These are phyloP conservation scores for Neurospora intermedia DNA, from an alignment of 495 filamentous ascomycete genomes.

Conservation along the genomic window DNA sequence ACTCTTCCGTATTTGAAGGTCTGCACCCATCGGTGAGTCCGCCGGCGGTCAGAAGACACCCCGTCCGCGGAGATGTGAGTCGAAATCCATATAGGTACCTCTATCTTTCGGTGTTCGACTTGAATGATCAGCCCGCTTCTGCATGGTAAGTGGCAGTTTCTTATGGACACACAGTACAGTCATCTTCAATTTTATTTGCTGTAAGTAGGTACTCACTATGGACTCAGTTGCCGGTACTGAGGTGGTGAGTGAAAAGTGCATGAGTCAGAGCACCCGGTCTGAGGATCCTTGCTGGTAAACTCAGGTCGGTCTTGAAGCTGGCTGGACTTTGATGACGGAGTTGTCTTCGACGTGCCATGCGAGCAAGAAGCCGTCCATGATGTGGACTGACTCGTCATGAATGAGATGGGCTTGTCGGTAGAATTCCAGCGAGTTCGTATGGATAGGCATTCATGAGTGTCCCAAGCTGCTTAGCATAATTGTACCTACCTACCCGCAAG, in stretches of 20 bases:
- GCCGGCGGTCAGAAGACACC: background rate
- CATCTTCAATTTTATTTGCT: background rate
- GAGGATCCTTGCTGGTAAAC: background rate
- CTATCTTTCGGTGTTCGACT: background rate
- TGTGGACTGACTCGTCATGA: background rate
- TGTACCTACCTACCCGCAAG: background rate
- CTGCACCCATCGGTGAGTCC: background rate
- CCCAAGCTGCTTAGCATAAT: background rate
- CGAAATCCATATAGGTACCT: background rate
- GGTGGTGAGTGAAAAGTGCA: background rate
- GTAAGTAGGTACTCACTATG: slow-evolving; percentile 4
- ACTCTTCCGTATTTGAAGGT: background rate
- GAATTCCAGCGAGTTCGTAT: background rate
- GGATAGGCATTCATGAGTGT: background rate
- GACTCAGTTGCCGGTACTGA: background rate
- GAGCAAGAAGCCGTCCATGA: background rate
- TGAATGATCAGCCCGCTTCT: background rate
- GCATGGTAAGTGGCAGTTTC: background rate
- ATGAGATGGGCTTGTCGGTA: background rate
- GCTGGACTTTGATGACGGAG: background rate
- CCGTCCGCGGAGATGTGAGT: background rate
- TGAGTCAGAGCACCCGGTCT: background rate
- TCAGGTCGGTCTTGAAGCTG: background rate
- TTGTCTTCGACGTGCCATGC: background rate
- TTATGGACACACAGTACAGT: background rate